Conservation (phyloP, 139 green algal species). For the Dunaliella primolecta region DNA sequence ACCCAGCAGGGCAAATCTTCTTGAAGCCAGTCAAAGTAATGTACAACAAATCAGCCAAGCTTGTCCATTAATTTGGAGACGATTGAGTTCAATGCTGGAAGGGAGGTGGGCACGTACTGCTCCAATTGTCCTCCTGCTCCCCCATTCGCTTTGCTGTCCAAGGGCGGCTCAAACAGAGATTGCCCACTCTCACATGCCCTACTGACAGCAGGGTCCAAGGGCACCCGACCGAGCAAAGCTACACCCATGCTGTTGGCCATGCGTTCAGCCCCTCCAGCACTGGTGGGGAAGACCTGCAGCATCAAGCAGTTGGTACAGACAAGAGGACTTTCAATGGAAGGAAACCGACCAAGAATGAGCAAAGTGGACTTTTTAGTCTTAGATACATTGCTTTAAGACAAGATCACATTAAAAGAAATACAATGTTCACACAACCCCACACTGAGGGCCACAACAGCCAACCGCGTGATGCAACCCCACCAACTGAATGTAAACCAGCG, state of each 20-base stretch:
- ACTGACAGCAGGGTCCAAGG: constrained; percentile 74
- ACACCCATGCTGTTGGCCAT: constrained; percentile 79
- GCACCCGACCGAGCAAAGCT: constrained; percentile 82
- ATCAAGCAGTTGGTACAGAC: constrained; percentile 12
- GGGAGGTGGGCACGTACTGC: neutral
- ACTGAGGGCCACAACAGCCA: no score
- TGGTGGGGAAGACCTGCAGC: constrained; percentile 68
- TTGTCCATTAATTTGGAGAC: neutral
- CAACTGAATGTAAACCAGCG: no score
- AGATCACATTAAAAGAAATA: no score
- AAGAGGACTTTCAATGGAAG: no score
- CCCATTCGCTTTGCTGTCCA: neutral
- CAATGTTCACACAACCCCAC: no score
- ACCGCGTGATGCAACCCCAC: no score
- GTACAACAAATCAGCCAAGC: neutral
- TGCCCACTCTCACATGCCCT: constrained; percentile 66
- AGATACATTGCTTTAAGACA: no score
- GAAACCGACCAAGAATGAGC: no score
- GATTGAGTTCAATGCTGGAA: neutral
- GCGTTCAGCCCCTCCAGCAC: constrained; percentile 59
- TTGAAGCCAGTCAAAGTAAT: no score
- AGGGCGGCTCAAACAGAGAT: constrained; percentile 37
- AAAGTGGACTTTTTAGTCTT: no score
- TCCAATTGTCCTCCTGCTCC: neutral
- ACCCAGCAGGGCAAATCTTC: no score